phyloP scores from a whole-genome alignment of 1,284 basidiomycete species.

The Cutaneotrichosporon sp. region DNA sequence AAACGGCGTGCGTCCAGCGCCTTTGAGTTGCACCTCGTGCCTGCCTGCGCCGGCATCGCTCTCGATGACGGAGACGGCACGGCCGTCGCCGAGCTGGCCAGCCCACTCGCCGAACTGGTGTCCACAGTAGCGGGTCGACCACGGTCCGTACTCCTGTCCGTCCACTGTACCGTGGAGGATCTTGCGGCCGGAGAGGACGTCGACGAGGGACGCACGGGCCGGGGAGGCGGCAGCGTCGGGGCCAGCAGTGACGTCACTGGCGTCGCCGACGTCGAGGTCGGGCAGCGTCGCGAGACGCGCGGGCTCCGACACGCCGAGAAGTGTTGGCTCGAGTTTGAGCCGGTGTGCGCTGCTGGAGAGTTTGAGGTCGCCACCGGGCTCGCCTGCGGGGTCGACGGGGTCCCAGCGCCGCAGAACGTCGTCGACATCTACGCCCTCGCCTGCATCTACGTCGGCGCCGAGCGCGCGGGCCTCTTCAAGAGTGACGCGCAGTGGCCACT shows the following conservation, averaged over 20 bases:
- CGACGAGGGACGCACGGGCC: constrained; percentile 64
- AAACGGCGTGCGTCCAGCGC: constrained; percentile 89
- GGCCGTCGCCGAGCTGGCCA: constrained; percentile 93
- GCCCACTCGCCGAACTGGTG: constrained; percentile 93
- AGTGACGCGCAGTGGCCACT: constrained; percentile 77
- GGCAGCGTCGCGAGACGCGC: constrained; percentile 73
- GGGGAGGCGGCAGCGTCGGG: constrained; percentile 22
- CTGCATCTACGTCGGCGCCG: constrained; percentile 55
- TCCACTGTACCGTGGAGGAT: constrained; percentile 53
- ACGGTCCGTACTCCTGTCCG: constrained; percentile 65
- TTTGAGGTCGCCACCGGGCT: constrained; percentile 17
- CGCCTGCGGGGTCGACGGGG: constrained; percentile 31
- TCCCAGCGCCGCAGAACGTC: constrained; percentile 55
- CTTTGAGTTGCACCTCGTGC: constrained; percentile 89
- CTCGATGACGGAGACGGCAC: constrained; percentile 79
- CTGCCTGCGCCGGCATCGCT: constrained; percentile 61
- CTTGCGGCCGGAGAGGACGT: constrained; percentile 73
- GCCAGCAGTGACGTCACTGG: constrained; percentile 51
- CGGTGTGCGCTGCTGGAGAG: constrained; percentile 49
- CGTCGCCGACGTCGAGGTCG: constrained; percentile 78
- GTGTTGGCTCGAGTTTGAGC: constrained; percentile 53
- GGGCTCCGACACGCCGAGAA: constrained; percentile 62
- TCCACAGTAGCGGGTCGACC: constrained; percentile 76
- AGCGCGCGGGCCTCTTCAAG: constrained; percentile 58
- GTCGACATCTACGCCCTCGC: constrained; percentile 49